Evolutionary conservation across 768 basidiomycete species (phyloP), one percentile per base, ranked within the genome.

Genomic region (Boletus sp.): DNA sequence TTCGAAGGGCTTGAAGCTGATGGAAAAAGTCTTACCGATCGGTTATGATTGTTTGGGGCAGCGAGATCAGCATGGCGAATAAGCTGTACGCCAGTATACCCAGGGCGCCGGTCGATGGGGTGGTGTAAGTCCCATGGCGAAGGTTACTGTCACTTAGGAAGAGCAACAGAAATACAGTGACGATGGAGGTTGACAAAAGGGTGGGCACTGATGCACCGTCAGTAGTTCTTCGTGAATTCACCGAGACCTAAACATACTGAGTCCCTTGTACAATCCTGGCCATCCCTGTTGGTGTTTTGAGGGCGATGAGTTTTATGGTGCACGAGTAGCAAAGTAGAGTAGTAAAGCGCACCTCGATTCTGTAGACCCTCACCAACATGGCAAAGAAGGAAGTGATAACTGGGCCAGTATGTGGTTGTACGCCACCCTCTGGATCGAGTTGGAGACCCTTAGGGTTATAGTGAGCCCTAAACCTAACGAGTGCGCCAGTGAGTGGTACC

Each of bases 371-470:
- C 47, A 59, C 64, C 59, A 90, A 68, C 90, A 93, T 93, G 17
- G 77, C 83, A 61, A 90, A 81, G 73, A 86, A 91, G 4, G 86
- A 84, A 15, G 81, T 82, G 54, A 93, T 79, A n/a, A 90, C 80
- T 56, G 91, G 92, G 35, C 86, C 87, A 5, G 89, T 86, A 64
- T 90, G 84, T 0, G 89, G 83, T 69, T 85, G 80, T n/a, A 83
- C 86, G 47, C 80, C 84, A 33, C 87, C 90, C 66, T 91, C 90
- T 32, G 80, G 75, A 70, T 92, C 91, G 40, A 93, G 78, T 51
- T 87, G 89, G 40, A 94, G 83, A 36, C 87, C 89, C 70, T 88
- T 89, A 3, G 92, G 92, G 66, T 89, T 90, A 76, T 89, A 93
- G 67, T 93, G 91, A 32, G 89, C 89, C 71, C 92, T 80, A 68